These are phyloP conservation scores for Ustilago hordei DNA, from an alignment of 1,284 basidiomycete genomes.

Conservation along the genomic window DNA sequence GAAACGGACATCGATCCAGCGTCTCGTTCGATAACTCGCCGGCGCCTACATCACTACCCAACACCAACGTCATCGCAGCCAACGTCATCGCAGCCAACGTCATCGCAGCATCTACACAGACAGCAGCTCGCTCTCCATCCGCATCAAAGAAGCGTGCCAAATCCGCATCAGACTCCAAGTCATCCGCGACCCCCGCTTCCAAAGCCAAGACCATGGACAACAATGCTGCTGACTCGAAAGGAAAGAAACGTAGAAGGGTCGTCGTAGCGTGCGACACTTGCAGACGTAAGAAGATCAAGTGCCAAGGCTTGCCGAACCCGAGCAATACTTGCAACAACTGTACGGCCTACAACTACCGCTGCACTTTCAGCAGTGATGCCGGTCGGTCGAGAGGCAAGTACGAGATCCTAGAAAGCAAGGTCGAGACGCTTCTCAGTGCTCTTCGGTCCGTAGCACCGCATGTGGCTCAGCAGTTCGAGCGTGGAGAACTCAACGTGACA, in stretches of 20 bases:
- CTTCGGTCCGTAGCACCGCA: constrained; percentile 60
- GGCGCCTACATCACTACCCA: not conserved
- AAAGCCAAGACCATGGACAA: constrained; percentile 28
- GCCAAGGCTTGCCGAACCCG: constrained; percentile 60
- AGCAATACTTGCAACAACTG: constrained; percentile 59
- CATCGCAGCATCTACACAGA: constrained; percentile 14
- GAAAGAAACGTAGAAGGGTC: constrained; percentile 53
- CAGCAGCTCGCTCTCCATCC: constrained; percentile 17
- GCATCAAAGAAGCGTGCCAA: constrained; percentile 23
- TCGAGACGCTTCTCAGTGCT: constrained; percentile 58
- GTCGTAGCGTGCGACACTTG: constrained; percentile 64
- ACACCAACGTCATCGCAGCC: not conserved
- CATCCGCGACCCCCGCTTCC: constrained; percentile 10
- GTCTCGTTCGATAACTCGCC: constrained; percentile 32
- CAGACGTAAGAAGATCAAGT: constrained; percentile 63
- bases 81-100: not conserved
- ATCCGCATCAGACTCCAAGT: constrained; percentile 10
- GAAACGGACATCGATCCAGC: constrained; percentile 33
- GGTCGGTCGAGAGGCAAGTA: constrained; percentile 61
- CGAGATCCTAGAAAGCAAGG: constrained; percentile 65
- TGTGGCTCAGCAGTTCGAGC: constrained; percentile 54
- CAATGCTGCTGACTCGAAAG: constrained; percentile 27
- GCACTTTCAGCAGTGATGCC: constrained; percentile 57
- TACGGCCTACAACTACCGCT: constrained; percentile 55
- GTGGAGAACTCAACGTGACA: constrained; percentile 55